Evolutionary conservation across 2,329 filamentous ascomycete species (phyloP).

Genomic region (Monosporascus sp.): DNA sequence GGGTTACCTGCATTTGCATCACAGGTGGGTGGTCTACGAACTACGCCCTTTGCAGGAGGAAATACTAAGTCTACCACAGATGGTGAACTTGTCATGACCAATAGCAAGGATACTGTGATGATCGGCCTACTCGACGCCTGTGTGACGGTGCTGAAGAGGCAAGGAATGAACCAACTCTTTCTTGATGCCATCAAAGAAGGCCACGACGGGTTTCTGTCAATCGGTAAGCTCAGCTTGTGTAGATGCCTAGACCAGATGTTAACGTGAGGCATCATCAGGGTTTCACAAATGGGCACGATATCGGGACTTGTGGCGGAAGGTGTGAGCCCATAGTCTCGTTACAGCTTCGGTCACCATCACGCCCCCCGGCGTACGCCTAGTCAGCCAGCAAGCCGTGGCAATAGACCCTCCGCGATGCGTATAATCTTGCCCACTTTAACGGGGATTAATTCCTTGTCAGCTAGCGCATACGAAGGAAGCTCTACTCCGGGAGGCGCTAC

Average conservation of each 20-base stretch:
- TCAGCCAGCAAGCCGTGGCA: neutral
- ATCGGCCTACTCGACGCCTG: conserved; percentile 49
- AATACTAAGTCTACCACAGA: conserved; percentile 29
- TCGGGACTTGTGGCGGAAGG: conserved; percentile 46
- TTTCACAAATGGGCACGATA: conserved; percentile 56
- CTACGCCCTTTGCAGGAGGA: neutral
- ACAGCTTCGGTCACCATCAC: neutral
- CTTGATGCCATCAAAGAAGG: conserved; percentile 49
- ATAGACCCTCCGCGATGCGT: neutral
- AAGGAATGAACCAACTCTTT: conserved; percentile 49
- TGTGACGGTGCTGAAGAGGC: conserved; percentile 38
- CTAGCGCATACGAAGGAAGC: neutral
- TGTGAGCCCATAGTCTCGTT: conserved; percentile 12
- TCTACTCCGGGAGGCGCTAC: neutral
- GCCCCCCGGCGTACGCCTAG: neutral
- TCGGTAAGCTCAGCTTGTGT: conserved; percentile 38
- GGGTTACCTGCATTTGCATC: conserved; percentile 56
- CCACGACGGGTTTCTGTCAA: conserved; percentile 42
- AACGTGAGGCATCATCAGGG: conserved; percentile 30
- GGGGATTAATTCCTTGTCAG: neutral
- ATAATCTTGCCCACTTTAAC: neutral
- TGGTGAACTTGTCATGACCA: conserved; percentile 35
- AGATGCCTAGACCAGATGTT: conserved; percentile 8
- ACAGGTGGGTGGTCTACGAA: conserved; percentile 36
- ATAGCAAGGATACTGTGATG: conserved; percentile 43